phyloP scores from a whole-genome alignment of 2,329 filamentous ascomycete species.

The Xylariaceae sp. region DNA sequence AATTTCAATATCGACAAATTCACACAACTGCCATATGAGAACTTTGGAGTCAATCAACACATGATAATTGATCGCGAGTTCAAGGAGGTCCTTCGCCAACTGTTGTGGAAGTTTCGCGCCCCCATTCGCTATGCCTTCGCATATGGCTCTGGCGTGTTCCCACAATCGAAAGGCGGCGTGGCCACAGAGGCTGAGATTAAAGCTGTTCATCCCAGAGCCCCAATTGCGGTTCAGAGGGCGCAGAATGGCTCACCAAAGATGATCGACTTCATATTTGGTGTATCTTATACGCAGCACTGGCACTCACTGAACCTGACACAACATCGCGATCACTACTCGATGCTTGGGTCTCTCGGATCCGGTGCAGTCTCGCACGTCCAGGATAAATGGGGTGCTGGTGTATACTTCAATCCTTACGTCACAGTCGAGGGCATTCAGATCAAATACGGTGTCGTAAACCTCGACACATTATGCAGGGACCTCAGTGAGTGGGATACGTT shows the following conservation, averaged over 20 bases:
- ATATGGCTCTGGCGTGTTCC: constrained; percentile 95
- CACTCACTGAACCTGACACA: constrained; percentile 90
- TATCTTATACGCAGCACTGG: constrained; percentile 94
- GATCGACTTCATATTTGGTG: constrained; percentile 98
- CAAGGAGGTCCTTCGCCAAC: constrained; percentile 84
- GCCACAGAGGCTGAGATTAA: constrained; percentile 62
- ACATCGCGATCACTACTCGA: constrained; percentile 91
- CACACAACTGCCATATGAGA: constrained; percentile 74
- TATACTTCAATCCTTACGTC: constrained; percentile 97
- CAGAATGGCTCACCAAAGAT: constrained; percentile 91
- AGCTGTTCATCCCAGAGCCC: constrained; percentile 81
- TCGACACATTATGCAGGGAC: constrained; percentile 86
- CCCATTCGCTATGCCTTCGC: constrained; percentile 97
- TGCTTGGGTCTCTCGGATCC: constrained; percentile 81
- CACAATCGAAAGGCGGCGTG: constrained; percentile 64
- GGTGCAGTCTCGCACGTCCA: constrained; percentile 85
- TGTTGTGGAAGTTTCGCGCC: constrained; percentile 89
- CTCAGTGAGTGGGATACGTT: constrained; percentile 91
- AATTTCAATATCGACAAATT: constrained; percentile 75
- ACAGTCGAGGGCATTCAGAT: constrained; percentile 94
- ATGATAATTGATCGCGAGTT: constrained; percentile 96
- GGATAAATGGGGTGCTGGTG: constrained; percentile 86
- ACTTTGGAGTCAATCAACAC: constrained; percentile 95
- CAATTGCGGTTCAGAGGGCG: constrained; percentile 79
- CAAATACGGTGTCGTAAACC: constrained; percentile 96